Conservation (phyloP, 2,329 filamentous ascomycete genomes). For the Verticillium longisporum region DNA sequence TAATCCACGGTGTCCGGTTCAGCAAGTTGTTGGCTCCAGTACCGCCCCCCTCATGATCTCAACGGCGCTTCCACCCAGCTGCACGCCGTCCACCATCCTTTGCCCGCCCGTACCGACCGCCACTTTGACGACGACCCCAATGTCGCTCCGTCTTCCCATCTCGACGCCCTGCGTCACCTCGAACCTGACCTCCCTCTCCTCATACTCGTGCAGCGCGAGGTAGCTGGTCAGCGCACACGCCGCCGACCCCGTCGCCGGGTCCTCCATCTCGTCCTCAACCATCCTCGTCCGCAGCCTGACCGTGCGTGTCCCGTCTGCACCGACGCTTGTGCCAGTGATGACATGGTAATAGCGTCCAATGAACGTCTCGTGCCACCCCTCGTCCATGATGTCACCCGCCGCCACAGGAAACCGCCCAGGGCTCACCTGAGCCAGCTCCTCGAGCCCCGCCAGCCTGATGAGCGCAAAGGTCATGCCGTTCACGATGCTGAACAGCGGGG, state of each 20-base stretch:
- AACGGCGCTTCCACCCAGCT: slow-evolving; percentile 6
- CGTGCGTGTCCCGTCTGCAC: slow-evolving; percentile 16
- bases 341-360: slow-evolving; percentile 53
- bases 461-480: slow-evolving; percentile 70
- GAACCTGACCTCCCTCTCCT: slow-evolving; percentile 12
- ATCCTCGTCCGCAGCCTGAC: slow-evolving; percentile 50
- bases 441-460: slow-evolving; percentile 52
- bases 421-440: slow-evolving; percentile 41
- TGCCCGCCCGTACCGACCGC: background rate
- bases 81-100: slow-evolving; percentile 3
- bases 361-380: slow-evolving; percentile 49
- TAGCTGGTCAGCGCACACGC: slow-evolving; percentile 50
- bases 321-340: slow-evolving; percentile 21
- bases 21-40: background rate
- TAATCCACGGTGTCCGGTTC: too few relatives aligned
- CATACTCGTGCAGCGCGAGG: slow-evolving; percentile 24
- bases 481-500: slow-evolving; percentile 56
- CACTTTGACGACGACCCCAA: slow-evolving; percentile 3
- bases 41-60: slow-evolving; percentile 9
- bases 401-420: slow-evolving; percentile 24
- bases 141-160: slow-evolving; percentile 9
- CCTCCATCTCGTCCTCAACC: slow-evolving; percentile 46
- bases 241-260: slow-evolving; percentile 58
- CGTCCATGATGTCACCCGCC: slow-evolving; percentile 33
- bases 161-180: slow-evolving; percentile 12